Base-by-base conservation (phyloP, 345 rosid species). In the Citrus sinensis region DNA sequence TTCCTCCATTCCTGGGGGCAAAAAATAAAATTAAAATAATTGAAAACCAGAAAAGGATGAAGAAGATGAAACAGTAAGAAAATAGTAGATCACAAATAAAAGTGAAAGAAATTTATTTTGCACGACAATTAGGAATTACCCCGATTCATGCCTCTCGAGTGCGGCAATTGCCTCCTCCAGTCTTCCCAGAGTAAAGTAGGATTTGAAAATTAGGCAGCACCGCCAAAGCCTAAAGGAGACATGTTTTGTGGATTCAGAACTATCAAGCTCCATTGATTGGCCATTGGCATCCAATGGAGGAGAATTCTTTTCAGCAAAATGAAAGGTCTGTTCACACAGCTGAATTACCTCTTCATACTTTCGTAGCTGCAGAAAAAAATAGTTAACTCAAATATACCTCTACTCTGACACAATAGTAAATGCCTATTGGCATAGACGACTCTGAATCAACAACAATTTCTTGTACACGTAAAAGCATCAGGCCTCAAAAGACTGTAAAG, bases 261-360 rank as follows among this genome's bases (percentile, higher is more conserved):
- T 60, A 83, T 87, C 93, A 39, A 60, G 51, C 83, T 87, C 78
- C 40, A 82, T 71, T 64, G 71, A 78, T 49, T 79, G 73, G 63
- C 69, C 67, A 80, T 72, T 58, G 67, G 85, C 70, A 77, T 79
- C 71, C 19, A 77, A 8, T 25, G 76, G 73, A 80, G 77, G 87
- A 75, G 87, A 87, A 82, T 92, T 92, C 81, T 86, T 90, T 83
- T 83, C 87, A 34, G 98, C 95, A 80, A 90, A 86, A 86, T 90
- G 91, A 68, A 87, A 66, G 71, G 98, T 88, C 88, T 89, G 91
- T 82, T 90, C 95, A 77, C 97, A 94, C 62, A 96, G 87, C 83
- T 84, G 89, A 87, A 94, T 90, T 60, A 88, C 90, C 83, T 90
- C 99, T 84, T 92, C 97, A 78, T 90, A 94, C 84, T 87, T 92